Evolutionary conservation across 2,329 filamentous ascomycete species (phyloP), one percentile per base, ranked within the genome.

Genomic region (Aspergillus tubingensis): DNA sequence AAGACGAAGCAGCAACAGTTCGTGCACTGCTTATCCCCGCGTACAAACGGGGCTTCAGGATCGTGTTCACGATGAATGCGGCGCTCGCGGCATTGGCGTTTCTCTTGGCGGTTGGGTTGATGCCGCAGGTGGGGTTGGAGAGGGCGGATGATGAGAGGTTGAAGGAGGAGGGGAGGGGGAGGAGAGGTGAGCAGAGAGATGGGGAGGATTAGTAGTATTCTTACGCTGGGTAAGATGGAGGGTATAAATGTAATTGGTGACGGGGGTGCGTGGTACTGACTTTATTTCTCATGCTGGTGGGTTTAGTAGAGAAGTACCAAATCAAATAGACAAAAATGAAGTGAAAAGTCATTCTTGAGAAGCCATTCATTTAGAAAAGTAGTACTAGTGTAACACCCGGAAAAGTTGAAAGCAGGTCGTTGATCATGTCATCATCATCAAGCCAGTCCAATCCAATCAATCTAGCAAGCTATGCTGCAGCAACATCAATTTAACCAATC

Each of bases 11-110:
- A 6, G 65, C 65, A 11, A 63, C 65, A 27, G 68, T 71, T 5
- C 74, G 70, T 44, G 61, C 63, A 23, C 59, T 74, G 3, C 56
- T 77, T 10, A 68, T 76, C 19, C 65, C 72, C 1, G 76, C 74
- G 0, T 80, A 80, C 58, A 67, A 70, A 32, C 66, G 68, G 8
- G 78, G 75, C 0, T 80, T 80, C 61, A 68, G 72, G 10, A 74
- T 76, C 27, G 74, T 80, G 5, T 80, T 80, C 59, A 61, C 78
- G 3, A 68, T 78, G 10, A 72, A 73, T 2, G 75, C 77, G 0
- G 66, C 67, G 3, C 62, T 80, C 30, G 72, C 77, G 2, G 71
- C 71, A 0, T 21, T 76, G 1, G 75, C 76, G 0, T 75, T 76
- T 36, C 54, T 73, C 11, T 48, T 79, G 27, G 71, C 75, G 8